These are phyloP conservation scores for Gymnopilus junonius DNA, from an alignment of 768 basidiomycete species.

Conservation along the genomic window DNA sequence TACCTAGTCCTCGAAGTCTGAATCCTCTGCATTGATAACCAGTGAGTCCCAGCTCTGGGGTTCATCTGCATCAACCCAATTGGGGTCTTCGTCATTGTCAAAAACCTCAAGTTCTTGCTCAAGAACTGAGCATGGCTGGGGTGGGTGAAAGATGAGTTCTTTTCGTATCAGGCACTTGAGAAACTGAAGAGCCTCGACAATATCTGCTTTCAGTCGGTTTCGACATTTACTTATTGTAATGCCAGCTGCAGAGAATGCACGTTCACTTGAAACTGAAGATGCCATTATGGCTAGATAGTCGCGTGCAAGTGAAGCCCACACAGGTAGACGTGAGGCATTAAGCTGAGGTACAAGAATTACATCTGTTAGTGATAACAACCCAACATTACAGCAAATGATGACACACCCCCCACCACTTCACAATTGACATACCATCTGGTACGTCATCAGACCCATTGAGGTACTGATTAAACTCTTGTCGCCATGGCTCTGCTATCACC, in stretches of 20 bases:
- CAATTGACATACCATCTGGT: constrained; percentile 17
- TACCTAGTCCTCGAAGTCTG: too few species aligned
- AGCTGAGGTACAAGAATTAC: background rate
- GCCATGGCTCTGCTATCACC: background rate
- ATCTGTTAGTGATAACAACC: background rate
- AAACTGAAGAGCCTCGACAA: constrained; percentile 39
- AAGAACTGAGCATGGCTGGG: background rate
- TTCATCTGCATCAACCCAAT: background rate
- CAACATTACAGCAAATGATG: background rate
- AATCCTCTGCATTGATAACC: background rate
- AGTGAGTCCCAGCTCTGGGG: background rate
- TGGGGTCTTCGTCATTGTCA: background rate
- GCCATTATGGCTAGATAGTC: constrained; percentile 45
- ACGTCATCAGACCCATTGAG: constrained; percentile 5
- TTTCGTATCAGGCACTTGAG: constrained; percentile 27
- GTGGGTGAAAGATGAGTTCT: constrained; percentile 28
- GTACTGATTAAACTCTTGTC: background rate
- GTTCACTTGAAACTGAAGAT: constrained; percentile 43
- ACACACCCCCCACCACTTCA: constrained; percentile 42
- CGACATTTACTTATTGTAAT: constrained; percentile 41
- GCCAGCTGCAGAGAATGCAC: constrained; percentile 42
- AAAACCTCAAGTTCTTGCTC: constrained; percentile 9
- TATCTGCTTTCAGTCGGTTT: constrained; percentile 37
- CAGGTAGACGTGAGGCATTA: constrained; percentile 2
- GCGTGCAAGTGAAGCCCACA: constrained; percentile 41